Evolutionary conservation across 805 yeast species (phyloP).

Genomic region (Candida peoriensis): DNA sequence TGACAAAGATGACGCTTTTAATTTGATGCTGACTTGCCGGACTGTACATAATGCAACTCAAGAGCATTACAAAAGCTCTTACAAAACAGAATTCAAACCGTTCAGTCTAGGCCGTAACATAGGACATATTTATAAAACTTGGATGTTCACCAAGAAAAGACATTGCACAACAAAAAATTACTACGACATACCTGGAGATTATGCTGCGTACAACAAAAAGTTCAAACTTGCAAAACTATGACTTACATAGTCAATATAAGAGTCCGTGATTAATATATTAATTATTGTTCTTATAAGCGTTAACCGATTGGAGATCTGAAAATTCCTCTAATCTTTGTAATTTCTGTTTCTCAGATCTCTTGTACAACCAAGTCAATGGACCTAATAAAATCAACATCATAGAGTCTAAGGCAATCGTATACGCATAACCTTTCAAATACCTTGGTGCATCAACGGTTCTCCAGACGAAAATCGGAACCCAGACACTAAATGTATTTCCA

Average conservation of each 20-base stretch:
- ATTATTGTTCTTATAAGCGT: no score
- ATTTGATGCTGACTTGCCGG: constrained; percentile 18
- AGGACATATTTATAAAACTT: constrained; percentile 3
- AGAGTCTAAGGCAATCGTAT: constrained; percentile 19
- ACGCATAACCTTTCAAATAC: constrained; percentile 47
- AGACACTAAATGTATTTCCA: constrained; percentile 52
- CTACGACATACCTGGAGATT: constrained; percentile 1
- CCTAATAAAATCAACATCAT: constrained; percentile 22
- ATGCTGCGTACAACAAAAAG: not conserved
- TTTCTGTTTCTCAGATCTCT: constrained; percentile 1
- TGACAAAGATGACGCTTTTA: constrained; percentile 15
- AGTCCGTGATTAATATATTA: no score
- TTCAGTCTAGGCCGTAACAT: constrained; percentile 14
- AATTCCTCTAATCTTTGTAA: not conserved
- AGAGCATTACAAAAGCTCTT: constrained; percentile 8
- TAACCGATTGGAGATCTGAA: no score
- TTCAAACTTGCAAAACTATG: not conserved
- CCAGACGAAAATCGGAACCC: constrained; percentile 33
- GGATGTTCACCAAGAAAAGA: constrained; percentile 1
- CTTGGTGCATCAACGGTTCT: constrained; percentile 51
- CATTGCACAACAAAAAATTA: constrained; percentile 4
- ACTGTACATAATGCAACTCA: constrained; percentile 14
- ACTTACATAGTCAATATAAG: no score
- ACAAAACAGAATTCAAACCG: constrained; percentile 9
- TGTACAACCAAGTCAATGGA: constrained; percentile 23